phyloP scores from a whole-genome alignment of 2,329 filamentous ascomycete genomes.

The Capronia americana region DNA sequence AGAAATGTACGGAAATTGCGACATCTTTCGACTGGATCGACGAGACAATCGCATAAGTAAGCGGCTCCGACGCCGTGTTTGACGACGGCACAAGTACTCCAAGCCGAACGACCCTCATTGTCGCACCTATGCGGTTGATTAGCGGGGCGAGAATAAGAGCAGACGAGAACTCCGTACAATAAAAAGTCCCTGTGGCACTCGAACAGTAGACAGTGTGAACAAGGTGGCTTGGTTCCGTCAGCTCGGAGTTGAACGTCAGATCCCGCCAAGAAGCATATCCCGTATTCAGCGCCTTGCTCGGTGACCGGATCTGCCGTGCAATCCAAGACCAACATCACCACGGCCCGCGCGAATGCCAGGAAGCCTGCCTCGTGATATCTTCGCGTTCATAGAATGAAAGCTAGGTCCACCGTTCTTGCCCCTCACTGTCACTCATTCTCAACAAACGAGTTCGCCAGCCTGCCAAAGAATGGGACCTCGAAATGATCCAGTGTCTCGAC shows the following conservation, averaged over 20 bases:
- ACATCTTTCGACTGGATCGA: slow-evolving; percentile 43
- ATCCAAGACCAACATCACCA: not conserved
- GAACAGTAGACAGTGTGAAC: not conserved
- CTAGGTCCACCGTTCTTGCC: not conserved
- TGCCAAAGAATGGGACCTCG: slow-evolving; percentile 86
- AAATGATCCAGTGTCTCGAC: slow-evolving; percentile 72
- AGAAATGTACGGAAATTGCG: slow-evolving; percentile 52
- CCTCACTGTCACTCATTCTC: slow-evolving; percentile 72
- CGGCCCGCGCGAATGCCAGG: not conserved
- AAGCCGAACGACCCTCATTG: slow-evolving; percentile 34
- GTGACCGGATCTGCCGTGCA: not conserved
- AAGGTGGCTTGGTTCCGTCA: not conserved
- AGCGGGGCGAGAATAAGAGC: not conserved
- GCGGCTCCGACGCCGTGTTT: slow-evolving; percentile 54
- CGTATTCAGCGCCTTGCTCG: not conserved
- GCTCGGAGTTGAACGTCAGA: slow-evolving; percentile 12
- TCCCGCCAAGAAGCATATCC: slow-evolving; percentile 8
- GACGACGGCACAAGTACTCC: slow-evolving; percentile 54
- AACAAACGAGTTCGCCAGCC: slow-evolving; percentile 83
- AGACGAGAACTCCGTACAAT: not conserved
- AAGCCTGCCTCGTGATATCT: not conserved
- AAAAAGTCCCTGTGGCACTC: not conserved
- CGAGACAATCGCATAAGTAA: slow-evolving; percentile 43
- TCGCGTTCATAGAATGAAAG: not conserved
- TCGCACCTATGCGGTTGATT: not conserved